Evolutionary conservation across 2,329 filamentous ascomycete species (phyloP), one percentile per base, ranked within the genome.

Genomic region (Rhynchosporium agropyri): DNA sequence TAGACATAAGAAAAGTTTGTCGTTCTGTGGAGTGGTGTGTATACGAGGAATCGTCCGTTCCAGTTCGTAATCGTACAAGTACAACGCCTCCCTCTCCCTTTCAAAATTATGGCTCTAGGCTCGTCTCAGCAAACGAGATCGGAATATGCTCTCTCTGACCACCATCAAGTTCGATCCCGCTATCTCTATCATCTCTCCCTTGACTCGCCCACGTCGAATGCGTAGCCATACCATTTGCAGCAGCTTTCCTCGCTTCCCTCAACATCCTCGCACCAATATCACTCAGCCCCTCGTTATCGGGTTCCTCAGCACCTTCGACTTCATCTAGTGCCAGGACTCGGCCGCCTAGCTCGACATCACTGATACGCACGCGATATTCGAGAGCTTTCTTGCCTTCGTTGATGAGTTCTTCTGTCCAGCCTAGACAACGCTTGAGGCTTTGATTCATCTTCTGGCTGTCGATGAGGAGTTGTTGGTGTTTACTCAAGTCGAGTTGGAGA

Each of bases 401-500:
- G 74, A 99, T 97, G 50, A 99, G 83, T 66, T 90, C 88, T 73
- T 99, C 94, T 0, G 93, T 96, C 84, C 91, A 94, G 68, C 88
- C 87, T 40, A 97, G 82, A 75, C 95, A 99, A 54, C 91, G 84
- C 75, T 92, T 96, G 51, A 99, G 83, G 74, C 91, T 96, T 75
- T 96, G 91, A 74, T 97, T 98, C 81, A 98, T 92, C 78, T 92
- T 96, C 73, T 97, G 92, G 69, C 90, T 95, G 74, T 97, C 93
- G 45, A 92, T 80, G 8, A 99, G 84, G 1, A 98, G 80, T 72
- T 97, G 89, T 68, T 92, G 91, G 74, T 99, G 95, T 73, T 93
- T 94, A 3, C 88, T 84, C 0, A 99, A 82, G 75, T 99, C 95
- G 4, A 92, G 82, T 69, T 89, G 85, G n/a, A 98, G 80, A 36